Evolutionary conservation across 1,284 basidiomycete genomes (phyloP), one percentile per base, ranked within the genome.

Genomic region (Sporisorium graminicola): DNA sequence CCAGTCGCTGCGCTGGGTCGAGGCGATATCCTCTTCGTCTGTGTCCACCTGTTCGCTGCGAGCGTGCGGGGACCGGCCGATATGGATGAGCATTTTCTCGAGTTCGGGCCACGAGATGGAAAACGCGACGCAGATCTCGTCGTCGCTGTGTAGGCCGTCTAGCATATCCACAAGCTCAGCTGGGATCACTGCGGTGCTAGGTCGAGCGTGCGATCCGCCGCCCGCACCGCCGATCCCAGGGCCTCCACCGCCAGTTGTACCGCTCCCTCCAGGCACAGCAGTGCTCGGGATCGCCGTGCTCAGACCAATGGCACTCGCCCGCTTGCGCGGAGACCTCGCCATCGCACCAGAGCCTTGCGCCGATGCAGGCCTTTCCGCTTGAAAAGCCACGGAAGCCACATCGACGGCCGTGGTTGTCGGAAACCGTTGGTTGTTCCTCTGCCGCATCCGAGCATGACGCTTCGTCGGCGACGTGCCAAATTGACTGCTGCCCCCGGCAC

Each of bases 71-170:
- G 69, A 54, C 5, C 65, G 44, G 9, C 75, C 75, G 42, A 77
- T 64, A 2, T 77, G 71, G 24, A 74, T 42, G 51, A 98, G 86
- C 89, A 93, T 93, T 71, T 89, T 89, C 81, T 94, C 91, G 58
- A 98, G 87, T 68, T 92, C 87, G 5, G 91, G 90, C 94, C 94
- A 96, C 6, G 92, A 91, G 60, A 92, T 90, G 74, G 93, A 91
- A 80, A 94, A 94, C 55, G 85, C 88, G 20, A 93, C 92, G 68
- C 92, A 93, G 52, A 98, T 87, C 86, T 97, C 94, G 85, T 98
- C 95, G 2, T 94, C 92, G 85, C 95, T 92, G 86, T 94, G 94
- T 65, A 92, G 91, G 5, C 94, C 95, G 81, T 97, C 92, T 13
- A 97, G 87, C 63, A 93, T 86, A 5, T 88, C 79, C 24, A 90